phyloP scores from a whole-genome alignment of 208 protist genomes.

The Crithidia fasciculata region DNA sequence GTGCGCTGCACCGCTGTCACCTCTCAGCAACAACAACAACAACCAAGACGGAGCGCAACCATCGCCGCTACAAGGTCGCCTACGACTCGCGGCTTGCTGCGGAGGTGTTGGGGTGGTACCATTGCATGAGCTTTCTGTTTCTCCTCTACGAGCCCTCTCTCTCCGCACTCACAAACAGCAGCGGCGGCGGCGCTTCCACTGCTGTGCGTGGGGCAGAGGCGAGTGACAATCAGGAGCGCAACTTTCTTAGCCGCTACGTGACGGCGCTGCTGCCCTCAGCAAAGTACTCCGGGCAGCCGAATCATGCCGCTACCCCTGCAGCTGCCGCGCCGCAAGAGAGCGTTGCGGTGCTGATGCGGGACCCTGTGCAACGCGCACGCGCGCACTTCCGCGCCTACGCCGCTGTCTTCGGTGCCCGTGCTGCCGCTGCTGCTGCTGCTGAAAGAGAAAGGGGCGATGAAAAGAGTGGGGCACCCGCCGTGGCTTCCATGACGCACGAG shows the following conservation, averaged over 20 bases:
- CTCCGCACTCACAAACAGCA: not conserved
- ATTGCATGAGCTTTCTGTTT: conserved; percentile 29
- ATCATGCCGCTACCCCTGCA: not conserved
- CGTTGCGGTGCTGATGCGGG: not conserved
- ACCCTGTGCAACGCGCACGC: conserved; percentile 17
- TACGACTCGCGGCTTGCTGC: conserved; percentile 27
- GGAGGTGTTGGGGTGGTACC: conserved; percentile 25
- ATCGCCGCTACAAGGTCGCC: conserved; percentile 1
- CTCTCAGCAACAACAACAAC: not conserved
- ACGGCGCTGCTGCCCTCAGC: too few species aligned
- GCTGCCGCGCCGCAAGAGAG: not conserved
- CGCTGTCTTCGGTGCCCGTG: conserved; percentile 10
- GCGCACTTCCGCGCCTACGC: conserved; percentile 20
- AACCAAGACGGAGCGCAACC: not conserved
- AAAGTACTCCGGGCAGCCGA: too few species aligned
- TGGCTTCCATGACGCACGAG: conserved; percentile 8
- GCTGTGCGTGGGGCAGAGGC: too few species aligned
- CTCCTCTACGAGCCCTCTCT: conserved; percentile 14
- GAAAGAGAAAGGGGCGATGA: too few species aligned
- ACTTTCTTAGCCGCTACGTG: too few species aligned
- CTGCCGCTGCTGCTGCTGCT: not conserved
- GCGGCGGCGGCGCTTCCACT: too few species aligned
- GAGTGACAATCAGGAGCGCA: too few species aligned
- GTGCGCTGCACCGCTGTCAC: not conserved
- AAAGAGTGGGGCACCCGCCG: too few species aligned